Conservation (phyloP, 306 rosid species). For the Gillenia trifoliata region DNA sequence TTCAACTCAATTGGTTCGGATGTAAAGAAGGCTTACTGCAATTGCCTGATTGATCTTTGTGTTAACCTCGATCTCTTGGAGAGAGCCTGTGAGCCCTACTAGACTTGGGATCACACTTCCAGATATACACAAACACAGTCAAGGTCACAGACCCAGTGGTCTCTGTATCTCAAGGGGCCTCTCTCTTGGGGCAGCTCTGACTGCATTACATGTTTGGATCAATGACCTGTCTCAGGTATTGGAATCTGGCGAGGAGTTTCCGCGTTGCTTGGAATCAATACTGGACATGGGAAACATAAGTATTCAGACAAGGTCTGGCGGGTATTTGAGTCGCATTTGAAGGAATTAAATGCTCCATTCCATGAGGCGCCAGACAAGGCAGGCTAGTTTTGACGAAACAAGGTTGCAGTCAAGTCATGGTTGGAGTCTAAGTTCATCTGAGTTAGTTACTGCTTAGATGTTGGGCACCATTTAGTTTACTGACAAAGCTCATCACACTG, state of each 20-base stretch:
- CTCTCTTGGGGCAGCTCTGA: conserved; percentile 72
- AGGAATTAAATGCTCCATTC: conserved; percentile 70
- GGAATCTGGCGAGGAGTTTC: conserved; percentile 69
- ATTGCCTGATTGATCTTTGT: conserved; percentile 75
- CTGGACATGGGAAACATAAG: conserved; percentile 67
- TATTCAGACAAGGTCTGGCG: conserved; percentile 60
- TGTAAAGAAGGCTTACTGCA: conserved; percentile 65
- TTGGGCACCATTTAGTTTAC: conserved; percentile 6
- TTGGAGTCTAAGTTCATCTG: conserved; percentile 53
- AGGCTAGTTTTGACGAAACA: conserved; percentile 75
- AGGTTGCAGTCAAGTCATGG: conserved; percentile 62
- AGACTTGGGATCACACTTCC: no score
- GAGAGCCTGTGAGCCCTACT: conserved; percentile 58
- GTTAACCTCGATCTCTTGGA: conserved; percentile 46
- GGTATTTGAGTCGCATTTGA: conserved; percentile 68
- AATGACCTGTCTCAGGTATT: conserved; percentile 56
- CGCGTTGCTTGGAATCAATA: conserved; percentile 69
- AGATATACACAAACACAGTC: no score
- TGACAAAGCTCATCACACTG: conserved; percentile 14
- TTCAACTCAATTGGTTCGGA: conserved; percentile 37
- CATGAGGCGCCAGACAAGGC: conserved; percentile 61
- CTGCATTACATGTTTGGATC: conserved; percentile 77
- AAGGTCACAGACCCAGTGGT: conserved; percentile 71
- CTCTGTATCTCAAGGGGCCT: conserved; percentile 70
- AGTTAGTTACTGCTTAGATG: conserved; percentile 37